phyloP scores from a whole-genome alignment of 345 rosid species.

The Euclidium syriacum region DNA sequence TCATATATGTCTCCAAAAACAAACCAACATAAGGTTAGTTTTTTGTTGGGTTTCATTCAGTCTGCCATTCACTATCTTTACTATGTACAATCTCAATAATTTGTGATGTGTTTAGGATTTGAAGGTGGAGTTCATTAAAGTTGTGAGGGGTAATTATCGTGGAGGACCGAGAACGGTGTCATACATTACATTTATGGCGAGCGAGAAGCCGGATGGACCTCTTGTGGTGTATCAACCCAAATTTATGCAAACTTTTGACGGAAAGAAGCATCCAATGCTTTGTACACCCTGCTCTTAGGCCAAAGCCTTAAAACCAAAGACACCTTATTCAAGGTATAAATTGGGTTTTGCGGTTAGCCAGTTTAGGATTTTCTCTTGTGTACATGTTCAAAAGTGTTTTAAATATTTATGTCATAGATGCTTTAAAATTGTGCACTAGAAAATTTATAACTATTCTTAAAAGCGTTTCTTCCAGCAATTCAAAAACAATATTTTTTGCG shows the following conservation, averaged over 20 bases:
- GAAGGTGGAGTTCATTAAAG: neutral
- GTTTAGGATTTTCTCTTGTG: no score
- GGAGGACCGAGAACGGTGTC: conserved; percentile 1
- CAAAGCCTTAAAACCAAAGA: neutral
- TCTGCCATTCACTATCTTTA: no score
- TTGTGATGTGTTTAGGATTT: no score
- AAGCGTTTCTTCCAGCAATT: no score
- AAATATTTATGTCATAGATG: no score
- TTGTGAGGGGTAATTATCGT: neutral
- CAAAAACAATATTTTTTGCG: no score
- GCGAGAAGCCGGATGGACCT: conserved; percentile 4
- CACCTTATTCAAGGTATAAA: no score
- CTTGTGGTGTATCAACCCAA: conserved; percentile 13
- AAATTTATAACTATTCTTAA: no score
- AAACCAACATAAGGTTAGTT: neutral
- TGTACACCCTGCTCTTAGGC: conserved; percentile 8
- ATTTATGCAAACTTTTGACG: neutral
- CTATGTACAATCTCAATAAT: no score
- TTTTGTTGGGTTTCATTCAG: neutral
- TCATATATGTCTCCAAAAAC: neutral
- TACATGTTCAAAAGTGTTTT: no score
- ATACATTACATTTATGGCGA: conserved; percentile 14
- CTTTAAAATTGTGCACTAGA: no score
- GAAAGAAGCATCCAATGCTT: conserved; percentile 1
- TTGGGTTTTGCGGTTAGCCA: no score